Base-by-base conservation (phyloP, 208 protist genomes). In the Phytomonas sp. region DNA sequence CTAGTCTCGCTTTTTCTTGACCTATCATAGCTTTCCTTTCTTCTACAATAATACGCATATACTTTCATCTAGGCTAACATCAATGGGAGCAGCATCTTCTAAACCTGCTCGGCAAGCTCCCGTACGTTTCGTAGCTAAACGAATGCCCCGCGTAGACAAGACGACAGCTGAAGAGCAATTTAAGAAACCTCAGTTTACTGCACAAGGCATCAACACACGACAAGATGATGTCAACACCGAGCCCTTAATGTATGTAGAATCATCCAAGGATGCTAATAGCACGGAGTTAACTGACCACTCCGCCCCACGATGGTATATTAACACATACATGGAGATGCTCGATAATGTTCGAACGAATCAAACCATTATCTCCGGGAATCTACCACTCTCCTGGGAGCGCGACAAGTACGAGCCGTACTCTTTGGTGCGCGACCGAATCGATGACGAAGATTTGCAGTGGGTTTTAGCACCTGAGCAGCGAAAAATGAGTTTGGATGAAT, bases 361-460 rank as follows among this genome's bases (percentile, higher is more conserved):
- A 31, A 79, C 80, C 1, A 71, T 94, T 52, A 91, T 94, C 64
- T 82, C 66, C 29, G 88, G 85, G 45, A 94, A 94, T 68, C 77
- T 94, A 11, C 88, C 88, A 19, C 61, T 89, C 16, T 85, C 88
- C 37, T 94, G 88, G 88, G 83, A 90, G 74, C 72, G 88, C 12
- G 88, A 94, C 71, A 91, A 94, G 71, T 83, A 84, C 67, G 88
- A 94, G 69, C 88, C 88, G 23, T 94, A 94, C 74, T 88, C 88
- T 0, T 77, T 94, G 19, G 88, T 94, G 23, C 83, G 79, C 60
- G 85, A 83, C 36, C 88, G 88, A 56, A 91, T 94, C 66, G 88
- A 94, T 72, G 85, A 94, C 69, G 88, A 94, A 69, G 88, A 94
- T 71, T 78, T 94, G n/a, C 71, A 68, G 26, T 94, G 88, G 86